These are phyloP conservation scores for Macrophomina pseudophaseolina DNA, from an alignment of 2,329 filamentous ascomycete species.

Conservation along the genomic window DNA sequence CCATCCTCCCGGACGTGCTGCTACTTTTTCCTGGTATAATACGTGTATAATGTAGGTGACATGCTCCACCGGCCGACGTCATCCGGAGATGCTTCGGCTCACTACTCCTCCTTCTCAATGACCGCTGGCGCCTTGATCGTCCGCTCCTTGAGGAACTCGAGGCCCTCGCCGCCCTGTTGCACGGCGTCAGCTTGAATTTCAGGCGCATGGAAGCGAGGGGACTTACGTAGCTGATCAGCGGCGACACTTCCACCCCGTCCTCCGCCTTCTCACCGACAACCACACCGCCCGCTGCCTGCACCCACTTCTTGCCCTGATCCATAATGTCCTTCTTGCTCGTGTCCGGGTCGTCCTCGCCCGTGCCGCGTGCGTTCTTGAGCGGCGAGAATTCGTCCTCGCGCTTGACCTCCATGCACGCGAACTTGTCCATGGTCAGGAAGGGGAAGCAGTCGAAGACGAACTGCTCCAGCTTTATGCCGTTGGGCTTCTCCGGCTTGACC, in stretches of 20 bases:
- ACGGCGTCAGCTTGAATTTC: conserved; percentile 24
- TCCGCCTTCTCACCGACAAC: conserved; percentile 68
- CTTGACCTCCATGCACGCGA: conserved; percentile 93
- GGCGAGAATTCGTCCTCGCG: conserved; percentile 98
- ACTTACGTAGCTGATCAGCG: conserved; percentile 94
- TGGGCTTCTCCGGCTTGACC: conserved; percentile 91
- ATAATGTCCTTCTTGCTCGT: conserved; percentile 92
- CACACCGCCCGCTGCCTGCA: conserved; percentile 75
- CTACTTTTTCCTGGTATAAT: conserved; percentile 18
- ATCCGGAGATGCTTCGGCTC: conserved; percentile 16
- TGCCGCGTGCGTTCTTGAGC: conserved; percentile 81
- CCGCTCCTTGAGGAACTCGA: conserved; percentile 64
- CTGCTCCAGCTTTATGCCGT: conserved; percentile 98
- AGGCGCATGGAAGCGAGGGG: not conserved
- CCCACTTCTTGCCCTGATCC: conserved; percentile 86
- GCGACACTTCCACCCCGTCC: conserved; percentile 85
- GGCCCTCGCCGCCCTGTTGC: conserved; percentile 64
- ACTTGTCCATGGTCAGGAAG: conserved; percentile 81
- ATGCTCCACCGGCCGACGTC: conserved; percentile 7
- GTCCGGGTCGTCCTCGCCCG: conserved; percentile 90
- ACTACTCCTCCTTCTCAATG: conserved; percentile 63
- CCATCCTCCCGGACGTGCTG: conserved; percentile 10
- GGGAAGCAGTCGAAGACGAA: conserved; percentile 99
- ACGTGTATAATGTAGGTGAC: not conserved
- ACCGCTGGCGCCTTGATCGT: conserved; percentile 68